Conservation (phyloP, 345 rosid genomes). For the Salix dunnii region DNA sequence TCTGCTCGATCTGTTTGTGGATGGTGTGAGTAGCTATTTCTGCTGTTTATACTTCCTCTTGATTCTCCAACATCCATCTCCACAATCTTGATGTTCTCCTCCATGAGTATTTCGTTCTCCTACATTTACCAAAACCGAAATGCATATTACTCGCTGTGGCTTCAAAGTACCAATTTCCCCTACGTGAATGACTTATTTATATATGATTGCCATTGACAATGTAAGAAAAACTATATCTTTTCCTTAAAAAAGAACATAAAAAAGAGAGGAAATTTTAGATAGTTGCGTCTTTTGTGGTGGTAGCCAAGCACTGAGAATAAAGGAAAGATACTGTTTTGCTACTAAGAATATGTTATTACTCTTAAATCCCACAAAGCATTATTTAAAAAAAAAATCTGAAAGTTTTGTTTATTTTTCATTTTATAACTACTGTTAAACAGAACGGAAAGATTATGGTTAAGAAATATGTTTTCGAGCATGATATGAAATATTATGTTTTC, state of each 20-base stretch:
- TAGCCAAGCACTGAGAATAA: neutral
- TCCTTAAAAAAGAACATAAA: neutral
- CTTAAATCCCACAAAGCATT: neutral
- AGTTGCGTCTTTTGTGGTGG: neutral
- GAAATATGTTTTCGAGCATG: neutral
- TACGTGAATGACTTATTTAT: neutral
- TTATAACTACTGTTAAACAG: neutral
- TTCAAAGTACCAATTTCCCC: neutral
- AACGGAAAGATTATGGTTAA: neutral
- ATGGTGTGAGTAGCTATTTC: constrained; percentile 43
- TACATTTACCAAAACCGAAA: constrained; percentile 16
- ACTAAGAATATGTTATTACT: neutral
- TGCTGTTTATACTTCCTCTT: constrained; percentile 34
- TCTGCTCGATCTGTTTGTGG: constrained; percentile 30
- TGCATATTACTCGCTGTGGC: neutral
- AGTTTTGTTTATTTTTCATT: neutral
- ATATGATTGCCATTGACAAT: neutral
- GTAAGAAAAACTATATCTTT: neutral
- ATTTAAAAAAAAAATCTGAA: neutral
- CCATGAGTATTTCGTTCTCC: constrained; percentile 52
- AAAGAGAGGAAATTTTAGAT: neutral
- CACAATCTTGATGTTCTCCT: constrained; percentile 77
- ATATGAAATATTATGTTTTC: neutral
- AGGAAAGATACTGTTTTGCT: neutral
- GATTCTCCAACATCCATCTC: constrained; percentile 66